A percentile compares a stretch with the other conserved stretches of the same genome.
Evolutionary conservation across 2,329 filamentous ascomycete species (phyloP).

Genomic region (Alternaria solani): DNA sequence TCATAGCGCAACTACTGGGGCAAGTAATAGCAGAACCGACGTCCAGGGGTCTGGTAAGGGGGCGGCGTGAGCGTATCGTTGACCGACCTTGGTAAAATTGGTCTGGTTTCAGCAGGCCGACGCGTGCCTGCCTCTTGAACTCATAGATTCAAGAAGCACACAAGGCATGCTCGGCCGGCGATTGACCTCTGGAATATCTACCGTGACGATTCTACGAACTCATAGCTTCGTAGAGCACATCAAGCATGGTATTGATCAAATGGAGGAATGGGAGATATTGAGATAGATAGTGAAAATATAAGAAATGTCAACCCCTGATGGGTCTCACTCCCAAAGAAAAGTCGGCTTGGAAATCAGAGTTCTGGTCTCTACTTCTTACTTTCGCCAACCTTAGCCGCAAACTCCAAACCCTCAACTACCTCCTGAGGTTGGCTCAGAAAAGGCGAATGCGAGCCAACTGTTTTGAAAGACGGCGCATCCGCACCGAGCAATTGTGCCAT

Average conservation of each 20-base stretch:
- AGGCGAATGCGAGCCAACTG: conserved; percentile 3
- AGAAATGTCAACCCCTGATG: background rate
- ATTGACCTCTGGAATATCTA: background rate
- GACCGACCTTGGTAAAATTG: background rate
- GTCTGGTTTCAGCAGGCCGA: background rate
- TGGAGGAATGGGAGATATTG: background rate
- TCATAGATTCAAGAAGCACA: background rate
- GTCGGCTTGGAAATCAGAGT: background rate
- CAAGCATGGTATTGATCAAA: background rate
- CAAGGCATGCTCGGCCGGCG: background rate
- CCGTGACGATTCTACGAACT: background rate
- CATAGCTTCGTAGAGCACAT: background rate
- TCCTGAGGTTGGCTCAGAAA: conserved; percentile 8
- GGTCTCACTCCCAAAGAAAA: background rate
- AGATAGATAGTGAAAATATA: background rate
- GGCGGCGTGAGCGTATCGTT: background rate
- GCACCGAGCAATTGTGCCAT: conserved; percentile 3
- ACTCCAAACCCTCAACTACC: conserved; percentile 3
- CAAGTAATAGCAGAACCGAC: background rate
- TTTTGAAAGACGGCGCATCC: background rate
- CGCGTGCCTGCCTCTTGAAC: background rate
- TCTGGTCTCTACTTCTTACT: background rate
- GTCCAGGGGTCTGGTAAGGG: background rate
- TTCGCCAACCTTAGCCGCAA: conserved; percentile 1
- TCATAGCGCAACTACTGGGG: background rate